A percentile compares a stretch with the other conserved stretches of the same genome.
Conservation (phyloP, 2,329 filamentous ascomycete genomes). For the Conoideocrella luteorostrata region DNA sequence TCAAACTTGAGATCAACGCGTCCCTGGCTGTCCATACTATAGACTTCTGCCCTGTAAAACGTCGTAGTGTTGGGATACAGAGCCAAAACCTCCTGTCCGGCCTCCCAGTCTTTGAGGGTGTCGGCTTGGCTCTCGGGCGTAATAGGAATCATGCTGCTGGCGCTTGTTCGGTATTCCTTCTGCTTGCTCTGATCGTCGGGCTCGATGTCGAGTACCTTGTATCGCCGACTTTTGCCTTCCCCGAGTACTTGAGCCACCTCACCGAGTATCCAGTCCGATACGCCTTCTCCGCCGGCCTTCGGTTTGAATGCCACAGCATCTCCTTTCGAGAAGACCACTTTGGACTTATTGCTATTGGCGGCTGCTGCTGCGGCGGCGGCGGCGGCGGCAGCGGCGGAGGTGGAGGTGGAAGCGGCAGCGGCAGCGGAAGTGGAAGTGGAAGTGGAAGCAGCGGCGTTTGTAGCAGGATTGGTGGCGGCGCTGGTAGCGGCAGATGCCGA, state of each 20-base stretch:
- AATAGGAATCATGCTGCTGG: constrained; percentile 71
- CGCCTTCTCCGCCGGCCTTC: constrained; percentile 43
- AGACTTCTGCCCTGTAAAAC: constrained; percentile 79
- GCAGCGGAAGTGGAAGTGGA: neutral
- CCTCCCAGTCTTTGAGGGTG: constrained; percentile 53
- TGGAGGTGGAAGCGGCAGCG: neutral
- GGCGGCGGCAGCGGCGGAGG: neutral
- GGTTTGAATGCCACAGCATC: constrained; percentile 62
- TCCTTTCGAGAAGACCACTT: constrained; percentile 53
- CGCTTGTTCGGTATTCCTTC: constrained; percentile 63
- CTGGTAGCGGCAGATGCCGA: constrained; percentile 1
- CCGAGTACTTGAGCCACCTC: constrained; percentile 70
- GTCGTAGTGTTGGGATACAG: constrained; percentile 79
- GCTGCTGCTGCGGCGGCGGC: constrained; percentile 1
- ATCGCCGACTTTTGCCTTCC: constrained; percentile 70
- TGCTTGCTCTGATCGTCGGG: constrained; percentile 64
- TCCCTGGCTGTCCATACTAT: constrained; percentile 53
- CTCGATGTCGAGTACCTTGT: constrained; percentile 75
- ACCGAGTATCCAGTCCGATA: constrained; percentile 64
- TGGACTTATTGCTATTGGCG: constrained; percentile 31
- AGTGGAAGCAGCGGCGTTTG: constrained; percentile 3
- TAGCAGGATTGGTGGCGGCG: constrained; percentile 1
- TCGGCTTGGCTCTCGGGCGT: constrained; percentile 45
- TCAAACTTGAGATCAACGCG: constrained; percentile 68
- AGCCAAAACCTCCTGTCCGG: constrained; percentile 67